Base-by-base conservation (phyloP, 2,329 filamentous ascomycete genomes). In the Zymoseptoria pseudotritici region DNA sequence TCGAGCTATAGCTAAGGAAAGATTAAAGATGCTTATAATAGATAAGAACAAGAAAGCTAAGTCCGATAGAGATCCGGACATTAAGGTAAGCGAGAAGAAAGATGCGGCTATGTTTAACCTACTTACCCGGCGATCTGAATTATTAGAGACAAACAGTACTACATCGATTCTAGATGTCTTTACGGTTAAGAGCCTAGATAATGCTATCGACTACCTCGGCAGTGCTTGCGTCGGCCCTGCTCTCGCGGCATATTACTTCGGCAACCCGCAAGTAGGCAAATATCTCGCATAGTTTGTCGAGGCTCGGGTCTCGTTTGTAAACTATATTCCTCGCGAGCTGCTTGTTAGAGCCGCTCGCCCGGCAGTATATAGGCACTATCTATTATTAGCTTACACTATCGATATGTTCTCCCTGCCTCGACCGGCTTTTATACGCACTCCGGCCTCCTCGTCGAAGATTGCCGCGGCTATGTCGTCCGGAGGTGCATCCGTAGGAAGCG, bases 271-370 rank as follows among this genome's bases (percentile, higher is more conserved):
- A 1, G 73, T 79, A 2, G 82, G 79, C 17, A 87, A 86, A 68
- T 87, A 86, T 63, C 74, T 87, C 4, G 75, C 77, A 7, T 82
- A 86, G 63, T 85, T 82, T 69, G 72, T 86, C 42, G 66, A 75
- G 8, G 75, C 82, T 2, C 73, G 79, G 11, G 68, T 79, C 0
- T 79, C 80, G 0, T 82, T 80, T 67, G 73, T 83, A 58, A 87
- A 87, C 68, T 80, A 84, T 56, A 77, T 87, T 6, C 84, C 84
- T 0, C 63, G 73, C 2, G 76, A 81, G 36, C 72, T 87, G 2
- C 77, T 87, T 3, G 66, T 77, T 50, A 76, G 74, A 2, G 76
- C 73, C 3, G 73, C 74, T 24, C 71, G 73, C 24, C 76, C 74
- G 17, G 21, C 69, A 63, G n/a, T 65, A 65, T 64, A 65, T 56